These are phyloP conservation scores for Colletotrichum tabaci DNA, from an alignment of 2,329 filamentous ascomycete species.

Conservation along the genomic window DNA sequence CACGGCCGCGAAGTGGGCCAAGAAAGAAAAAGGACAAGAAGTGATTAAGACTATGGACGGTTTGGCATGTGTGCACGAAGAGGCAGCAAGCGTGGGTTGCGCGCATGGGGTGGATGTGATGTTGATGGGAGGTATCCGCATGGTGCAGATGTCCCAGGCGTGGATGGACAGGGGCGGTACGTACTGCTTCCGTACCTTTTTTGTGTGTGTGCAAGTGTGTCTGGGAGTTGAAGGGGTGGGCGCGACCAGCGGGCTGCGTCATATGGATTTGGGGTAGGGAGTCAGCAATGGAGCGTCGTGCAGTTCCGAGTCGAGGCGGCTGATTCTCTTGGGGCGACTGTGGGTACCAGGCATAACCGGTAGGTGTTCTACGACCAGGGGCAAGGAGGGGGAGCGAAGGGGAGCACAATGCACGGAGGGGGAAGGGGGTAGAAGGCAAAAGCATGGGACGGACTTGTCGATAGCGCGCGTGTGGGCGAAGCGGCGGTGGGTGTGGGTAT, in stretches of 20 bases:
- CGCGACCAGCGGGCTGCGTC: constrained; percentile 45
- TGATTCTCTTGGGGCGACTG: constrained; percentile 27
- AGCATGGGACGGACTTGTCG: constrained; percentile 39
- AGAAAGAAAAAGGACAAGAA: constrained; percentile 48
- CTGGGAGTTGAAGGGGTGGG: constrained; percentile 18
- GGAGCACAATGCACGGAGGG: background rate
- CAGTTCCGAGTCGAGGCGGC: constrained; percentile 37
- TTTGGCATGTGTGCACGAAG: constrained; percentile 46
- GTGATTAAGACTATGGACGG: constrained; percentile 42
- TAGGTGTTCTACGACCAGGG: constrained; percentile 8
- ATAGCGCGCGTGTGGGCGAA: constrained; percentile 24
- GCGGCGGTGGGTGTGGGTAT: constrained; percentile 25
- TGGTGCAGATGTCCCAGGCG: constrained; percentile 35
- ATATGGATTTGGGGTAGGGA: constrained; percentile 50
- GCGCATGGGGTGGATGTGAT: constrained; percentile 47
- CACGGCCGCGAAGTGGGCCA: constrained; percentile 56
- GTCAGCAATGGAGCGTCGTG: constrained; percentile 50
- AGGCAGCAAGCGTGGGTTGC: constrained; percentile 52
- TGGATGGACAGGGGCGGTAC: constrained; percentile 35
- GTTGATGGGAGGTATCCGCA: constrained; percentile 41
- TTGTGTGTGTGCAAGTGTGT: constrained; percentile 24
- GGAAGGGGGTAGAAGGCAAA: constrained; percentile 6
- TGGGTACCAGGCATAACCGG: constrained; percentile 4
- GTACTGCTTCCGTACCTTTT: constrained; percentile 37
- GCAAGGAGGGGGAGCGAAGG: background rate